Conservation (phyloP, 2,329 filamentous ascomycete species). For the Rachicladosporium sp. region DNA sequence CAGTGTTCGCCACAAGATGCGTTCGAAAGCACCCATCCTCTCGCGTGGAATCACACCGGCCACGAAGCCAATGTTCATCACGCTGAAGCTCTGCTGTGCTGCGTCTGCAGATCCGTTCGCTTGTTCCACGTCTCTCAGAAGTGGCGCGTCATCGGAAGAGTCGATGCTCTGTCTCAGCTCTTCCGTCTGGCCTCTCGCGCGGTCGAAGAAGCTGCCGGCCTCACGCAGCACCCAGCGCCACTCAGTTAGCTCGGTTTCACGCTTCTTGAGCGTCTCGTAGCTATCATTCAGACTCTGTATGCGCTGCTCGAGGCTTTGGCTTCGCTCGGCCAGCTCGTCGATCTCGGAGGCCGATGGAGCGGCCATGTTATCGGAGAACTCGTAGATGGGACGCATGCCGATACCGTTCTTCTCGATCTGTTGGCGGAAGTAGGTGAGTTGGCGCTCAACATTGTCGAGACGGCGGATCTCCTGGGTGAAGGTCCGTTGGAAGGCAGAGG, state of each 20-base stretch:
- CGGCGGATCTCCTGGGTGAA: conserved; percentile 96
- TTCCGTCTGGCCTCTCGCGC: conserved; percentile 89
- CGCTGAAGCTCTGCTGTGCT: conserved; percentile 51
- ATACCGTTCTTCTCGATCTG: conserved; percentile 94
- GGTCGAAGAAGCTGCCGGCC: conserved; percentile 93
- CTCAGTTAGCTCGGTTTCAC: conserved; percentile 91
- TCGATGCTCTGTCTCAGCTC: conserved; percentile 87
- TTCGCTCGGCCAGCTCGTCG: conserved; percentile 84
- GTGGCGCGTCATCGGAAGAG: conserved; percentile 77
- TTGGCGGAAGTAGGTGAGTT: conserved; percentile 85
- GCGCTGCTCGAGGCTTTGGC: conserved; percentile 83
- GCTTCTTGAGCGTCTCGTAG: conserved; percentile 96
- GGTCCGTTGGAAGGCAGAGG: conserved; percentile 88
- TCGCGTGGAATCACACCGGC: conserved; percentile 90
- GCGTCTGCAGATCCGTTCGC: conserved; percentile 31
- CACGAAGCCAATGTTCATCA: conserved; percentile 98
- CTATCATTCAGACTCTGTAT: conserved; percentile 89
- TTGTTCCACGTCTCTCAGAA: conserved; percentile 87
- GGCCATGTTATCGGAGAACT: conserved; percentile 71
- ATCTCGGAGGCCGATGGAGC: conserved; percentile 89
- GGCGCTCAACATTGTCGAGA: conserved; percentile 94
- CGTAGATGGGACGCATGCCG: conserved; percentile 75
- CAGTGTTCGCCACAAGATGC: conserved; percentile 92
- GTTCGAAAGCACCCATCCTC: conserved; percentile 87
- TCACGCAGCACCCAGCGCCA: conserved; percentile 97